Base-by-base conservation (phyloP, 768 basidiomycete species). In the Boletus patriciae region DNA sequence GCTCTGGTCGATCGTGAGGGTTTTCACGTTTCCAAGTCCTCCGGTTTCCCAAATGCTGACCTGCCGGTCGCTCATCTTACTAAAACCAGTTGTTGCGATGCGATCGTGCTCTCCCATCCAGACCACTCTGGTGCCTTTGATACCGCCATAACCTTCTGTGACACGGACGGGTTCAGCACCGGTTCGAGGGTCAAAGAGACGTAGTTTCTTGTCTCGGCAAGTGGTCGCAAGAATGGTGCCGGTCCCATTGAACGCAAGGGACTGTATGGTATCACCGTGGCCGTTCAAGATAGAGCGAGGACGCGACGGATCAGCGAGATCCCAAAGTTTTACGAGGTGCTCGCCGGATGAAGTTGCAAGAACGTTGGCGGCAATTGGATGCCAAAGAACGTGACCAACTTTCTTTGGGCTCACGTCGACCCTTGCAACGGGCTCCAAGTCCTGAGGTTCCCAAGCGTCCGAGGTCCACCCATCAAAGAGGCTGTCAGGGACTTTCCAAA, bases 1-100 rank as follows among this genome's bases (percentile, higher is more conserved):
- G 38, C 87, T 88, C 71, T 95, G 93, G 72, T 99, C 96, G 58
- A 98, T 76, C 15, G 78, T 79, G 51, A 85, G 75, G 55, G 83
- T 92, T 76, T 93, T 95, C 60, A 94, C 63, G 68, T 83, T 93
- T 40, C 73, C 78, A 51, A 98, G 72, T 15, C 84, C 79, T 11
- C 87, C 83, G 2, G 90, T 83, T 69, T 98, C 94, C 96, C 95
- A 99, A 43, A 99, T 74, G 52, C 78, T 80, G 34, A 94, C 80
- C 72, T 99, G 94, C 10, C 96, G 82, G 70, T 99, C 96, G 46
- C 90, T 92, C 92, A 95, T 96, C 73, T 86, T 92, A 74, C 90
- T 93, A 74, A 98, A 98, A 0, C 96, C 96, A 15, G 96, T 99
- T 15, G 96, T 98, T 15, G 89, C 92, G 68, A 98, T 83, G 60